Percentiles rank a stretch among this genome's conserved stretches.
Evolutionary conservation across 805 yeast genomes (phyloP).

Genomic region (Metschnikowia bowlesiae): DNA sequence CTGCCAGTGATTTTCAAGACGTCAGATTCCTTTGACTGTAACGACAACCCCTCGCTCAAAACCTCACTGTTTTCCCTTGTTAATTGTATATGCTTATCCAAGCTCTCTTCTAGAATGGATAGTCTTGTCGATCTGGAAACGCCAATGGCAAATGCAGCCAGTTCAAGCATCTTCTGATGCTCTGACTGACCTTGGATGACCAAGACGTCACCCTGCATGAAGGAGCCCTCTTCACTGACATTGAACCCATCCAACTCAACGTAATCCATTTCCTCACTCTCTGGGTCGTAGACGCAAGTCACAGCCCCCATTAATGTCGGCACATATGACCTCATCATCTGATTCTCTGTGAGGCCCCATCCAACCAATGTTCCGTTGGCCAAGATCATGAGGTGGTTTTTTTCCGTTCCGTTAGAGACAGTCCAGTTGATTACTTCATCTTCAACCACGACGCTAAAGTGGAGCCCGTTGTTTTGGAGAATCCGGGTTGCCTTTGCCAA

Average conservation of each 20-base stretch:
- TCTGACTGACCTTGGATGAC: constrained; percentile 50
- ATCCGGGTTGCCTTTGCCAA: constrained; percentile 42
- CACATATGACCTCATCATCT: constrained; percentile 42
- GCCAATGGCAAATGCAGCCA: constrained; percentile 86
- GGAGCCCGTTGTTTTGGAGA: constrained; percentile 22
- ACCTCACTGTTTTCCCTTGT: constrained; percentile 63
- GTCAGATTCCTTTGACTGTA: constrained; percentile 48
- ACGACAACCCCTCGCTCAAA: constrained; percentile 55
- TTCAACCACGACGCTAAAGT: constrained; percentile 42
- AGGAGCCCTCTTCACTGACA: constrained; percentile 30
- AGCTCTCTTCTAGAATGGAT: constrained; percentile 68
- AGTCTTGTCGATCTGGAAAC: constrained; percentile 81
- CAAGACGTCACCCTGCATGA: constrained; percentile 65
- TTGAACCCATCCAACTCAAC: constrained; percentile 40
- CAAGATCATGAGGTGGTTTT: constrained; percentile 58
- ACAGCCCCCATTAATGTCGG: constrained; percentile 51
- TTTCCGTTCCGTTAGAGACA: constrained; percentile 23
- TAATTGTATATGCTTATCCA: constrained; percentile 62
- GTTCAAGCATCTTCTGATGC: constrained; percentile 56
- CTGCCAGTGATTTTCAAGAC: constrained; percentile 69
- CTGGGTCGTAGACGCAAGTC: constrained; percentile 41
- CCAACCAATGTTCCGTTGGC: constrained; percentile 78
- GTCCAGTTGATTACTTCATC: constrained; percentile 61
- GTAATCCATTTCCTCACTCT: constrained; percentile 85
- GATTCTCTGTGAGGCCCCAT: constrained; percentile 70